phyloP scores from a whole-genome alignment of 2,329 filamentous ascomycete species.

The Alternaria rosae region DNA sequence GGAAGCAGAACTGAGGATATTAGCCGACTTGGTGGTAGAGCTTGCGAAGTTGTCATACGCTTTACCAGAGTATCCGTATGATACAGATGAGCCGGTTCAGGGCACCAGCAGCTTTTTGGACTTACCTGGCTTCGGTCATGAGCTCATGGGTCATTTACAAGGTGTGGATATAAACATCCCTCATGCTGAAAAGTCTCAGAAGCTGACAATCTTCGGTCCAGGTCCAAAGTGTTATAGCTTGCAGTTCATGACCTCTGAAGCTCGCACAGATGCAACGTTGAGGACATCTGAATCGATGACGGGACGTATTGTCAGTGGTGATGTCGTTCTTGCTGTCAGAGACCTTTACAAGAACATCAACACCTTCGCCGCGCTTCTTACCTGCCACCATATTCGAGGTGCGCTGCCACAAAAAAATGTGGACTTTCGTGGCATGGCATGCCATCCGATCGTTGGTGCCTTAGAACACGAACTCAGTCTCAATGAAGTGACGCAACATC shows the following conservation, averaged over 20 bases:
- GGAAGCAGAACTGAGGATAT: not conserved
- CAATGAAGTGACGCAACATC: not conserved
- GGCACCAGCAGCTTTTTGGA: not conserved
- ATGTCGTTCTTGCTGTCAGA: not conserved
- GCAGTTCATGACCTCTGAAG: not conserved
- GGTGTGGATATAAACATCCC: not conserved
- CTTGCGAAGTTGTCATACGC: not conserved
- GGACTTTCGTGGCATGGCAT: not conserved
- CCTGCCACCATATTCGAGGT: not conserved
- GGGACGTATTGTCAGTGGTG: not conserved
- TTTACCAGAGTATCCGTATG: not conserved
- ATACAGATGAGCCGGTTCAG: not conserved
- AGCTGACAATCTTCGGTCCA: not conserved
- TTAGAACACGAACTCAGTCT: not conserved
- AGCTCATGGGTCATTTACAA: not conserved
- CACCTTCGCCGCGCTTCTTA: not conserved
- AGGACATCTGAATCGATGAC: not conserved
- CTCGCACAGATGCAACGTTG: not conserved
- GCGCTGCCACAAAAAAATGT: not conserved
- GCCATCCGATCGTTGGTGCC: not conserved
- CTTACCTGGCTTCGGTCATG: not conserved
- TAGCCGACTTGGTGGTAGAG: not conserved
- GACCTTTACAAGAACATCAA: not conserved
- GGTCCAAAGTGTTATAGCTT: not conserved
- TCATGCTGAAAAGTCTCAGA: not conserved